These are phyloP conservation scores for Ophiostoma novo-ulmi DNA, from an alignment of 2,329 filamentous ascomycete genomes.

Conservation along the genomic window DNA sequence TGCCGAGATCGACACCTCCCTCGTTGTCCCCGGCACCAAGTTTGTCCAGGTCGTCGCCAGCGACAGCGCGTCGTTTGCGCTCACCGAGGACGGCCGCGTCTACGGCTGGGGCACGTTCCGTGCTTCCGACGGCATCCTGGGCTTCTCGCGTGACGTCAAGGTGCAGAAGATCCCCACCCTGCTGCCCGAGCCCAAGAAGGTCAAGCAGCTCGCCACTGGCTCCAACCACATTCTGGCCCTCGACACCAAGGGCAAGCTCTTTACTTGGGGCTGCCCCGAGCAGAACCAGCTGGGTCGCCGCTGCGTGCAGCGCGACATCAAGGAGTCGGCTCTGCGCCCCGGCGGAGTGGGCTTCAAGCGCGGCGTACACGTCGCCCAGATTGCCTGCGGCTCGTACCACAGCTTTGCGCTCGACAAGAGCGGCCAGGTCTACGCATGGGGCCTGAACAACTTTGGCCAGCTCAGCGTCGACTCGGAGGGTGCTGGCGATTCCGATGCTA, in stretches of 20 bases:
- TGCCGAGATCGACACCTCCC: slow-evolving; percentile 48
- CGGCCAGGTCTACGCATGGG: slow-evolving; percentile 73
- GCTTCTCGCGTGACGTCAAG: slow-evolving; percentile 32
- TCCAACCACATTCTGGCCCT: slow-evolving; percentile 68
- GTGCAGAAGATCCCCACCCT: slow-evolving; percentile 49
- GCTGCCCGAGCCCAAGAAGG: slow-evolving; percentile 60
- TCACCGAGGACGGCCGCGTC: slow-evolving; percentile 69
- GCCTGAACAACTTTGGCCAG: slow-evolving; percentile 81
- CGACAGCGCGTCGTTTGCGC: slow-evolving; percentile 69
- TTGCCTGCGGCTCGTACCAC: slow-evolving; percentile 69
- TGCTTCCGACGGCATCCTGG: slow-evolving; percentile 48
- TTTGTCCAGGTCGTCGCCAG: slow-evolving; percentile 62
- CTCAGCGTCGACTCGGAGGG: slow-evolving; percentile 57
- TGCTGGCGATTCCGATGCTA: slow-evolving; percentile 63
- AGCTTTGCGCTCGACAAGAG: slow-evolving; percentile 71
- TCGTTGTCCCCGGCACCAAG: slow-evolving; percentile 31
- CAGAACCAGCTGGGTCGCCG: slow-evolving; percentile 60
- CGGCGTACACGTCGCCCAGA: slow-evolving; percentile 60
- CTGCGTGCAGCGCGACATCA: slow-evolving; percentile 51
- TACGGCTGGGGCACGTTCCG: slow-evolving; percentile 84
- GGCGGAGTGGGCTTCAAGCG: slow-evolving; percentile 35
- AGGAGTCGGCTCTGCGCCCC: slow-evolving; percentile 34
- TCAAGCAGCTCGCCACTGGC: slow-evolving; percentile 59
- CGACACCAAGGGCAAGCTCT: slow-evolving; percentile 59
- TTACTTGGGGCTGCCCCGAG: slow-evolving; percentile 67